These are phyloP conservation scores for Globisporangium nodosum DNA, from an alignment of 352 stramenopile species.

Conservation along the genomic window DNA sequence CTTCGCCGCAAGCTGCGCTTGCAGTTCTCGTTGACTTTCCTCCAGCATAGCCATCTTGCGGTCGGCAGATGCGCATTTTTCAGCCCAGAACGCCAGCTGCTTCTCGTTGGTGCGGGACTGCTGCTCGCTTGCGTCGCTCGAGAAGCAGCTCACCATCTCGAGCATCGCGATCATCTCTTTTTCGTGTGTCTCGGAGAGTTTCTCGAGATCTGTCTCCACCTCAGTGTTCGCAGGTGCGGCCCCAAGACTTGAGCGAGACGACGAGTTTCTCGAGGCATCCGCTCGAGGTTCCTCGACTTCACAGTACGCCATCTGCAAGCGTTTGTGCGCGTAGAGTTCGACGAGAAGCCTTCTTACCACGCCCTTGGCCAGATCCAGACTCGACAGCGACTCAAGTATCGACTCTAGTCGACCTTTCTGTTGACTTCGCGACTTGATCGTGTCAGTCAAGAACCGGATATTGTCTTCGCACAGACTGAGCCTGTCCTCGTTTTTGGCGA, in stretches of 20 bases:
- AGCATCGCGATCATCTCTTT: conserved; percentile 26
- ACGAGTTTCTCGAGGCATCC: background rate
- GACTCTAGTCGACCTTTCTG: conserved; percentile 2
- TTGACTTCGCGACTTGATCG: conserved; percentile 20
- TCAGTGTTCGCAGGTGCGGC: background rate
- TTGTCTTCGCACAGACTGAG: conserved; percentile 51
- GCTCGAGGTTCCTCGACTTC: conserved; percentile 16
- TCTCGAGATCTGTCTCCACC: conserved; percentile 15
- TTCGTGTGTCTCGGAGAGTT: conserved; percentile 25
- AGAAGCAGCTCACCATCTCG: conserved; percentile 35
- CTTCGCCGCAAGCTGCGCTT: conserved; percentile 22
- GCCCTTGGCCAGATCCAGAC: conserved; percentile 33
- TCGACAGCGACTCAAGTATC: conserved; percentile 41
- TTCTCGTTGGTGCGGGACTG: conserved; percentile 5
- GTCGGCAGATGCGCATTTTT: conserved; percentile 15
- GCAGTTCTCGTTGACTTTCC: conserved; percentile 14
- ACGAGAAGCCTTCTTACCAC: conserved; percentile 48
- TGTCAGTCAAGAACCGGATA: conserved; percentile 47
- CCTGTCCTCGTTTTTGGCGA: conserved; percentile 45
- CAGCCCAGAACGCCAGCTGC: conserved; percentile 11
- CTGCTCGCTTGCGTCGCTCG: conserved; percentile 17
- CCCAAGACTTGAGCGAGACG: too few relatives aligned
- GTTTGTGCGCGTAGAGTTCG: conserved; percentile 45
- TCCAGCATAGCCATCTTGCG: conserved; percentile 20
- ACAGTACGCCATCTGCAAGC: conserved; percentile 28